Evolutionary conservation across 2,329 filamentous ascomycete genomes (phyloP).

Genomic region (Xylaria polymorpha): DNA sequence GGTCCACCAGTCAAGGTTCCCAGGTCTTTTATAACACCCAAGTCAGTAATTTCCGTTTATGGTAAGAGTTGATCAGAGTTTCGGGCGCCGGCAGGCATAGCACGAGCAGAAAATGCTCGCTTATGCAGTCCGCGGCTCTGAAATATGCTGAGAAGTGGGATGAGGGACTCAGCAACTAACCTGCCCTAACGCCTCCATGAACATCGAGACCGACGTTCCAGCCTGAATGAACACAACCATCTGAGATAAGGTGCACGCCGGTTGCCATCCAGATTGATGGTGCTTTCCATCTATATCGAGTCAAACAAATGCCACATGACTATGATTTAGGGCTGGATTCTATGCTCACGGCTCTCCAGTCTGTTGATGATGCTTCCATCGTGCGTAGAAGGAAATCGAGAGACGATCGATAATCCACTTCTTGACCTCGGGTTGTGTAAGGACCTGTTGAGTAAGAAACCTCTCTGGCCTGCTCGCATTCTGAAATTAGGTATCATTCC

Average conservation of each 20-base stretch:
- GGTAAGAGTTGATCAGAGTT: neutral
- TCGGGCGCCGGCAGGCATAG: neutral
- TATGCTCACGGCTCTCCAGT: conserved; percentile 28
- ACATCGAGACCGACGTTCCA: conserved; percentile 24
- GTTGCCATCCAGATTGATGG: conserved; percentile 33
- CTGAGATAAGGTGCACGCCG: conserved; percentile 29
- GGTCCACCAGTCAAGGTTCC: conserved; percentile 18
- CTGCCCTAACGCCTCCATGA: conserved; percentile 17
- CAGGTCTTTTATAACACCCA: conserved; percentile 9
- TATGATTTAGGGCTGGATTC: neutral
- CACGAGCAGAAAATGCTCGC: neutral
- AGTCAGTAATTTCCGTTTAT: neutral
- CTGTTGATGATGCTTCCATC: conserved; percentile 29
- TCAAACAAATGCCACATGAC: conserved; percentile 3
- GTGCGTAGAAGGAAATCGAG: conserved; percentile 28
- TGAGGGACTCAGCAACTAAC: neutral
- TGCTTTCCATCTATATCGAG: conserved; percentile 25
- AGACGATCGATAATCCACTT: conserved; percentile 33
- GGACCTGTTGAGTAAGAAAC: conserved; percentile 32
- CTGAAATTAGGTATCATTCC: neutral
- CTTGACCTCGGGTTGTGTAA: conserved; percentile 35
- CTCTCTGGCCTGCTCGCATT: conserved; percentile 22
- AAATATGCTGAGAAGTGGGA: neutral
- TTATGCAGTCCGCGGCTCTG: neutral
- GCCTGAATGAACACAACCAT: conserved; percentile 30